Evolutionary conservation across 345 rosid species (phyloP), one percentile per base, ranked within the genome.

Genomic region (Populus euphratica): DNA sequence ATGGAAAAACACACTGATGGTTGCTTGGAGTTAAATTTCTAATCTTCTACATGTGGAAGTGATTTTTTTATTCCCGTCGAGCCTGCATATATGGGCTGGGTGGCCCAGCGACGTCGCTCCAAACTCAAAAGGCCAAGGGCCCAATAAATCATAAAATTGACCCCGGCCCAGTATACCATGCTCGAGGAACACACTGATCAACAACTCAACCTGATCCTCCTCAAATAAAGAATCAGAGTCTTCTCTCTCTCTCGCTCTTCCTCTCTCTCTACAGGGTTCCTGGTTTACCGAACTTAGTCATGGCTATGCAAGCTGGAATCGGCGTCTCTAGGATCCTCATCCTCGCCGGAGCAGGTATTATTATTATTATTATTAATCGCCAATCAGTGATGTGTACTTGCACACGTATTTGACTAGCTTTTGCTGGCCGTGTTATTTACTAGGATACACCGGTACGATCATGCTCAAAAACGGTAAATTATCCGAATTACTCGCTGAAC

Each of bases 301-400:
- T 95, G 98, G 91, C 97, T 73, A 74, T 92, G 93, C 98, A 93
- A 82, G 50, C 90, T 8, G 96, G 98, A 68, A 75, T 95, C 21
- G 86, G 99, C 52, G 73, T 91, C 31, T 87, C 94, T 14, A 90
- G 73, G 90, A 88, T 95, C 82, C 62, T 95, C 69, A 4, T 95
- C 83, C 75, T 95, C 62, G 97, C 84, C 77, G 98, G 98, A 81
- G 97, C 97, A 78, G 98, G 99, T 87, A 81, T n/a, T 8, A 3
- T 29, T 27, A 17, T 56, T 7, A 10, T 21, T n/a, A 69, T 52
- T 49, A 27, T 36, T 31, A 27, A 13, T 50, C 69, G 2, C 14
- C 27, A 16, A 4, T 4, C 27, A 59, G 2, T 59, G 29, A 59
- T 10, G 64, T 59, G 23, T 59, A 10, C 14, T 8, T n/a, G 29